phyloP scores from a whole-genome alignment of 176 grass and related monocot species.

The Hsuehochloa calcarea region DNA sequence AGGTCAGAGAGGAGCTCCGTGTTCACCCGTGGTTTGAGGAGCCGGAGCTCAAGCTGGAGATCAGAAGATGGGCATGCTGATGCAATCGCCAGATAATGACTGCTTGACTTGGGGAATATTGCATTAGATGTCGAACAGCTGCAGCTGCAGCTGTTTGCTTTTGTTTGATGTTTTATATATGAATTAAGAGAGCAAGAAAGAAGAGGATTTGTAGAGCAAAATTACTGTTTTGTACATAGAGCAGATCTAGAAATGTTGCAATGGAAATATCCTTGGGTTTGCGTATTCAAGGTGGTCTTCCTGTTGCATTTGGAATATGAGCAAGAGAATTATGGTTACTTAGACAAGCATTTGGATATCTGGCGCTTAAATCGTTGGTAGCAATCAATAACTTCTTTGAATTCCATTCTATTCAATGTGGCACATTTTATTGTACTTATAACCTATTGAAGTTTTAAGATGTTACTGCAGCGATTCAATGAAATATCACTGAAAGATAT shows the following conservation, averaged over 20 bases:
- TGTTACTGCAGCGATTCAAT: neutral
- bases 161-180: slow-evolving; percentile 1
- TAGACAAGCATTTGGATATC: neutral
- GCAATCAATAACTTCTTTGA: neutral
- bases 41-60: slow-evolving; percentile 43
- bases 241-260: slow-evolving; percentile 11
- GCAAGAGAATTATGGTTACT: neutral
- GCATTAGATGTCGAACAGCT: neutral
- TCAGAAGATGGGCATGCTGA: slow-evolving; percentile 37
- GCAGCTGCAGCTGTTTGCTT: neutral
- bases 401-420: neutral
- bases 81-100: slow-evolving; percentile 32
- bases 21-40: slow-evolving; percentile 32
- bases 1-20: slow-evolving; percentile 18
- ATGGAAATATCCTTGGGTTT: neutral
- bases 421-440: neutral
- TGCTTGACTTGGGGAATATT: neutral
- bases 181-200: neutral
- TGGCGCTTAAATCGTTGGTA: neutral
- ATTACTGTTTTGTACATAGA: slow-evolving; percentile 19
- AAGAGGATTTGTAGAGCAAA: neutral
- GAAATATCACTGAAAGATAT: neutral
- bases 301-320: neutral
- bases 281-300: neutral
- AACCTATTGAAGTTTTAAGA: neutral